These are phyloP conservation scores for Plasmodium vinckei DNA, from an alignment of 169 alveolate genomes.

Conservation along the genomic window DNA sequence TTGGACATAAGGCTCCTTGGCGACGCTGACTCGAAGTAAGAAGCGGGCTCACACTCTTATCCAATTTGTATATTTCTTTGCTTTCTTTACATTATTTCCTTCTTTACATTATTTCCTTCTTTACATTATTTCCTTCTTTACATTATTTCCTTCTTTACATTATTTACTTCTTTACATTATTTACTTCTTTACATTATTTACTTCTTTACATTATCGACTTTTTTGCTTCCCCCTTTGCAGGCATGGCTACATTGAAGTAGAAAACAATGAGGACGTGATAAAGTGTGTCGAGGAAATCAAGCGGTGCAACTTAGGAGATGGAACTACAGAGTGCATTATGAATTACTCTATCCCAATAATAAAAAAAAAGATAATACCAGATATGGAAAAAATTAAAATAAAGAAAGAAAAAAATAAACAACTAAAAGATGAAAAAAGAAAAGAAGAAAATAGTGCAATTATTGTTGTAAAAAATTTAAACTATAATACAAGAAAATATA, in stretches of 20 bases:
- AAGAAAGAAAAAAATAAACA: slow-evolving; percentile 60
- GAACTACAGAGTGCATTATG: slow-evolving; percentile 25
- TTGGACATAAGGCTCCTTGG: slow-evolving; percentile 77
- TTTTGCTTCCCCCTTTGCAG: slow-evolving; percentile 12
- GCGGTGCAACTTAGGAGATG: slow-evolving; percentile 20
- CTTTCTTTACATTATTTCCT: no score
- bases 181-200: no score
- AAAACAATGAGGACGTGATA: slow-evolving; percentile 77
- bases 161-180: no score
- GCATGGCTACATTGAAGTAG: slow-evolving; percentile 79
- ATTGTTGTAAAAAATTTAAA: slow-evolving; percentile 72
- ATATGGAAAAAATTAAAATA: slow-evolving; percentile 78
- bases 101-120: no score
- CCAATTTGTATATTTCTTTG: no score
- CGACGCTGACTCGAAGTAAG: slow-evolving; percentile 2
- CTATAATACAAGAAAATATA: slow-evolving; percentile 49
- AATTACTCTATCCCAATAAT: slow-evolving; percentile 75
- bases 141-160: no score
- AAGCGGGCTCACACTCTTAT: no score
- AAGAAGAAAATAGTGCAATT: slow-evolving; percentile 61
- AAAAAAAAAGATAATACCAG: slow-evolving; percentile 77
- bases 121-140: no score
- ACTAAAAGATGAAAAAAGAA: slow-evolving; percentile 35
- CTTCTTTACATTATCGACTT: not conserved
- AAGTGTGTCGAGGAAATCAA: slow-evolving; percentile 53